phyloP scores from a whole-genome alignment of 768 basidiomycete genomes.

The Collybia sordida region DNA sequence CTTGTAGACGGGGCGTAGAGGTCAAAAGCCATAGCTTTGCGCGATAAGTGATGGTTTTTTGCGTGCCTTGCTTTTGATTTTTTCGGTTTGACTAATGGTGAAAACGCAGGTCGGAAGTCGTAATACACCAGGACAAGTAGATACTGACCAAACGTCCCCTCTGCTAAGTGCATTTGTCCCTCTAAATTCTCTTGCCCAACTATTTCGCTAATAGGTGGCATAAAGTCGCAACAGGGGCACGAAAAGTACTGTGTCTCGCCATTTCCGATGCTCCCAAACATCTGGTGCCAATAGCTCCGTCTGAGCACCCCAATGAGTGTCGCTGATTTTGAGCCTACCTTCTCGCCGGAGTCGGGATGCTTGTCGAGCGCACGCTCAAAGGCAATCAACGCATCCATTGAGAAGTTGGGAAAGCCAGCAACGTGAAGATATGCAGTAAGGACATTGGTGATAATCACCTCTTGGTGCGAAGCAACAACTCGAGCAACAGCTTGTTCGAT shows the following conservation, averaged over 20 bases:
- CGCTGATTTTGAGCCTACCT: conserved; percentile 10
- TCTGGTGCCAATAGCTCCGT: conserved; percentile 16
- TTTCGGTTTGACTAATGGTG: not conserved
- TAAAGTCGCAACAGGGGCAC: conserved; percentile 15
- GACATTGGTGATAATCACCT: conserved; percentile 16
- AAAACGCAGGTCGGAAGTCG: not conserved
- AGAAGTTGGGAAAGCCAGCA: conserved; percentile 12
- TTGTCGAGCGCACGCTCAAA: conserved; percentile 16
- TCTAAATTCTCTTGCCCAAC: conserved; percentile 12
- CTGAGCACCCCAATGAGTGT: conserved; percentile 14
- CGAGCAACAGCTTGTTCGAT: conserved; percentile 18
- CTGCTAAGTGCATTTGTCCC: not conserved
- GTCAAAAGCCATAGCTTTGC: conserved; percentile 8
- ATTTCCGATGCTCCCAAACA: conserved; percentile 5
- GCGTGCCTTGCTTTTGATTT: conserved; percentile 8
- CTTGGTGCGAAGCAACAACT: conserved; percentile 16
- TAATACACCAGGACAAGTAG: not conserved
- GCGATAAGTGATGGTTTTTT: not conserved
- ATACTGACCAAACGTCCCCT: conserved; percentile 4
- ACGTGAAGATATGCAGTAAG: conserved; percentile 14
- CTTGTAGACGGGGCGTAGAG: conserved; percentile 16
- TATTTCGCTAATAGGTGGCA: conserved; percentile 10
- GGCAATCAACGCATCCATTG: not conserved
- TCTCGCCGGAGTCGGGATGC: conserved; percentile 13
- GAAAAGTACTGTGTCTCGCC: conserved; percentile 11